These are phyloP conservation scores for Rhizopogon roseolus DNA, from an alignment of 768 basidiomycete genomes.

Conservation along the genomic window DNA sequence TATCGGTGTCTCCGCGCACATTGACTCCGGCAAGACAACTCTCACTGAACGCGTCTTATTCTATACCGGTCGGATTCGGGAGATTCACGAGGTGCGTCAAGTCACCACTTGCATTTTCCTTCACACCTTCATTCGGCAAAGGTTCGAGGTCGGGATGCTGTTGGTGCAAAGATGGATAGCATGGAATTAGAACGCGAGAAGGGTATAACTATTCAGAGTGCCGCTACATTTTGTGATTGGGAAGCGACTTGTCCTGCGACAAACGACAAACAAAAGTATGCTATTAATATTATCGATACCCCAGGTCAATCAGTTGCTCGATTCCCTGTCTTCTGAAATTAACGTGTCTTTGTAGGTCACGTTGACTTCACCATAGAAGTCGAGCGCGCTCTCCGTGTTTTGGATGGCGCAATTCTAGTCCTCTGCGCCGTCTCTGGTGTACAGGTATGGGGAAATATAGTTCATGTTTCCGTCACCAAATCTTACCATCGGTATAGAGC, in stretches of 20 bases:
- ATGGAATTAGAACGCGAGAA: constrained; percentile 99
- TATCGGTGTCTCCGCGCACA: constrained; percentile 94
- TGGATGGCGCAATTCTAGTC: constrained; percentile 95
- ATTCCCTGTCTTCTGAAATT: background rate
- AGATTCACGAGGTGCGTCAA: constrained; percentile 86
- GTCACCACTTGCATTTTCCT: background rate
- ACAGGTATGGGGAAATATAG: constrained; percentile 46
- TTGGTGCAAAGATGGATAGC: constrained; percentile 99
- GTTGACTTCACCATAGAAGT: constrained; percentile 99
- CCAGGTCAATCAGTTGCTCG: constrained; percentile 53
- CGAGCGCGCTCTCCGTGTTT: constrained; percentile 90
- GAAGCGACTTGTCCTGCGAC: constrained; percentile 58
- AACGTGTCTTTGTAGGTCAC: constrained; percentile 58
- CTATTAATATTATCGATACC: constrained; percentile 98
- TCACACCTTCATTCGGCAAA: constrained; percentile 21
- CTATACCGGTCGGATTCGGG: constrained; percentile 93
- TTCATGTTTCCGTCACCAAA: background rate
- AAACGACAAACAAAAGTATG: constrained; percentile 73
- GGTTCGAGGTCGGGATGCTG: constrained; percentile 91
- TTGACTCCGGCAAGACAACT: constrained; percentile 97
- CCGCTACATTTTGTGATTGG: constrained; percentile 99
- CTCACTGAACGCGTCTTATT: constrained; percentile 93
- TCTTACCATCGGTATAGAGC: constrained; percentile 43
- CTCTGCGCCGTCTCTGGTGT: constrained; percentile 97
- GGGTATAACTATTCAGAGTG: constrained; percentile 98